Evolutionary conservation across 306 rosid genomes (phyloP), one percentile per base, ranked within the genome.

Genomic region (Fragaria iinumae): DNA sequence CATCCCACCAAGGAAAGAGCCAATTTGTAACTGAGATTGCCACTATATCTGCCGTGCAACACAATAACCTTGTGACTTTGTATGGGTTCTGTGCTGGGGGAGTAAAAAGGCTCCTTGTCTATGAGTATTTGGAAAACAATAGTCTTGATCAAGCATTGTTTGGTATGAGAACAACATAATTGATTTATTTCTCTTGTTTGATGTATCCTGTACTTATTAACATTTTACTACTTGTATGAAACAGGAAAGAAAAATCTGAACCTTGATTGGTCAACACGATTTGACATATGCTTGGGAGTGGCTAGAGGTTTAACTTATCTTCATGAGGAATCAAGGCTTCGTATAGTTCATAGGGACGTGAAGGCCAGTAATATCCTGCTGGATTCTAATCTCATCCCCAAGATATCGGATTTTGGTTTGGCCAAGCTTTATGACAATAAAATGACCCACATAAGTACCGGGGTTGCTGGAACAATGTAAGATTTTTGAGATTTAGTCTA

Each of bases 141-240:
- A 91, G 98, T 75, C 96, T 91, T 74, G 98, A 89, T 84, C 95
- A 88, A 87, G 97, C 91, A 69, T 50, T 93, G 70, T 93, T 93
- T 82, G 97, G 97, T 93, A 88, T 43, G 86, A 45, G 49, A 73
- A 79, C 11, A 75, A 6, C 8, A 78, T 27, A 29, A 16, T 53
- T 76, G 41, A 23, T 7, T 32, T 8, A 13, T 65, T 62, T 76
- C 52, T 39, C 18, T 47, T 72, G 23, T 41, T 72, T 72, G 66
- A 18, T 74, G 50, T 53, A 48, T 32, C 36, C 4, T 57, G 9
- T 55, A 11, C 9, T 43, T 38, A 32, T 25, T 4, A 75, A 6
- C 18, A 69, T 23, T 57, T 17, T 47, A 1, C 29, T 1, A 6
- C 63, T 71, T 77, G 29, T 34, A 44, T 79, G 70, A 20, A 36